Conservation (phyloP, 2,329 filamentous ascomycete species). For the Neonectria sp. region DNA sequence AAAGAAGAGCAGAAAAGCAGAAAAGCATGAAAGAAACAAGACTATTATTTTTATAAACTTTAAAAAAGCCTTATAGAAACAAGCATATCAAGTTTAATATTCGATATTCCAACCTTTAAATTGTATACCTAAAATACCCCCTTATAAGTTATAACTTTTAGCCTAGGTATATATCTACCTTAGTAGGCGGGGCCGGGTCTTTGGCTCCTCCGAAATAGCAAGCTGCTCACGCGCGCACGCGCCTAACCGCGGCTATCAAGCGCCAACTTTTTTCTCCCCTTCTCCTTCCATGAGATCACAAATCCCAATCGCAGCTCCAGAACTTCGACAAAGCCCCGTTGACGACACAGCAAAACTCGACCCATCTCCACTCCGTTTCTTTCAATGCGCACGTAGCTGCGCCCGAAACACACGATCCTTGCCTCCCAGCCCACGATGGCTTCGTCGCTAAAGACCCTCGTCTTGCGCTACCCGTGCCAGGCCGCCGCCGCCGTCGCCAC, state of each 20-base stretch:
- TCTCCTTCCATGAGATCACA: conserved; percentile 46
- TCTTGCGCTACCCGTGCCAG: conserved; percentile 51
- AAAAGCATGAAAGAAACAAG: not conserved
- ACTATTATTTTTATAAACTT: not conserved
- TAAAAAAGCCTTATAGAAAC: not conserved
- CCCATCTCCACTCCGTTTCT: conserved; percentile 39
- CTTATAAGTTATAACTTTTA: conserved; percentile 6
- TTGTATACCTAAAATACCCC: not conserved
- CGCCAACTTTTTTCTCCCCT: conserved; percentile 41
- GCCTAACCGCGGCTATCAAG: conserved; percentile 44
- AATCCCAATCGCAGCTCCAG: conserved; percentile 40
- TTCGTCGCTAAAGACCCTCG: conserved; percentile 51
- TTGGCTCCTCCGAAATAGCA: not conserved
- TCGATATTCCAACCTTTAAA: not conserved
- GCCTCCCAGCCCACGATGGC: conserved; percentile 42
- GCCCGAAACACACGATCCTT: conserved; percentile 9
- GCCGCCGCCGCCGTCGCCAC: conserved; percentile 39
- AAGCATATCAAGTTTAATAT: no score
- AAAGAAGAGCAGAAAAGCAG: not conserved
- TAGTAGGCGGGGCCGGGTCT: conserved; percentile 7
- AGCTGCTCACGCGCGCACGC: conserved; percentile 24
- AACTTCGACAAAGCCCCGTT: conserved; percentile 38
- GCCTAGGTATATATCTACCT: conserved; percentile 7
- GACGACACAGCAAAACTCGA: conserved; percentile 29
- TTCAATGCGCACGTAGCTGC: conserved; percentile 15